Base-by-base conservation (phyloP, 306 rosid genomes). In the Trifolium dubium region DNA sequence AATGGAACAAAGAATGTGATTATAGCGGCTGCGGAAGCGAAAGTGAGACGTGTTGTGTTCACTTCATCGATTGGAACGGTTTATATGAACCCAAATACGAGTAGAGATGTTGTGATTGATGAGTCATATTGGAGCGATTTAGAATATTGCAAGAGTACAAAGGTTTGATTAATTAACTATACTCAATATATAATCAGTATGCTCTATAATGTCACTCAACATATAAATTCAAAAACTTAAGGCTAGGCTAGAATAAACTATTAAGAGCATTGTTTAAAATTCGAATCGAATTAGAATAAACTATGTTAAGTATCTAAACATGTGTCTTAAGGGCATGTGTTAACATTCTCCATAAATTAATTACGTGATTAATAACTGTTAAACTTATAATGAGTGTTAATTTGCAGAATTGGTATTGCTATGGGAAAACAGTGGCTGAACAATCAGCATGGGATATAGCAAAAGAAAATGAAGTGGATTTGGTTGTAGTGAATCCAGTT, bases 11-110 rank as follows among this genome's bases (percentile, higher is more conserved):
- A 77, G 82, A 91, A 89, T 40, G 96, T 89, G 59, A 86, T 93
- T 0, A 53, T n/a, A 2, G 92, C 91, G 0, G 89, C 94, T 0
- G 91, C 91, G 0, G 92, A 93, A 55, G 90, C 91, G 7, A 84
- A 87, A 39, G 97, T 91, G 10, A 62, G 83, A n/a, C 88, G 98
- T 2, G 96, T 93, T 44, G 97, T 93, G 58, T 91, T 91, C 84
- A 93, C 98, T 13, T 94, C 97, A 6, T 94, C 98, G 0, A 91
- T 94, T n/a, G 94, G 96, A 1, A 86, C 97, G 0, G 92, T 91
- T 1, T 89, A 88, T 68, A 89, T 91, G 97, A 86, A 94, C 85
- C 92, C 96, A 7, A 73, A 75, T 8, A 83, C 92, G n/a, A 73
- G 87, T 41, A 87, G 86, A 3, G 96, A 91, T 37, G 80, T 10